A percentile compares a stretch with the other conserved stretches of the same genome.
Evolutionary conservation across 257 asterid species (phyloP).

Genomic region (Plantago elongata): DNA sequence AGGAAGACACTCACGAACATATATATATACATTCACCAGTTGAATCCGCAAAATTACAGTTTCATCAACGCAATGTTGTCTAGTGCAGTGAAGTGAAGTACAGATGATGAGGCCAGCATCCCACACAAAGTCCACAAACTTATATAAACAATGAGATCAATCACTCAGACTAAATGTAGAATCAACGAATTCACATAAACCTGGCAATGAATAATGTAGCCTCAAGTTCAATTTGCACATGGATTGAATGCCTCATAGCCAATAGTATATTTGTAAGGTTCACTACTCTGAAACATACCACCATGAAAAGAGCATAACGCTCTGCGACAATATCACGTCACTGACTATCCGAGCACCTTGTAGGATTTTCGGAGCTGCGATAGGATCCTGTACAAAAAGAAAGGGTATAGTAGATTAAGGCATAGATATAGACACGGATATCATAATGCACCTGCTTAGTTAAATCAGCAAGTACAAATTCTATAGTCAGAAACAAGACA

Average conservation of each 20-base stretch:
- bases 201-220: conserved; percentile 12
- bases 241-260: conserved; percentile 3
- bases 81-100: conserved; percentile 9
- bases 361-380: no score
- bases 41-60: not conserved
- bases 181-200: conserved; percentile 16
- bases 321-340: conserved; percentile 6
- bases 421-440: not conserved
- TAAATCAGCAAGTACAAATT: no score
- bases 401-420: not conserved
- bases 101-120: conserved; percentile 1
- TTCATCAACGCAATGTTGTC: not conserved
- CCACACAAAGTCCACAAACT: conserved; percentile 16
- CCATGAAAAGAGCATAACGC: conserved; percentile 3
- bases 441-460: no score
- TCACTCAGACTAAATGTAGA: conserved; percentile 15
- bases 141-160: conserved; percentile 17
- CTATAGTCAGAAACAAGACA: no score
- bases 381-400: conserved; percentile 27
- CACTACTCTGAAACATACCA: conserved; percentile 14
- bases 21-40: no score
- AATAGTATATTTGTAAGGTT: not conserved
- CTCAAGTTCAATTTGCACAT: conserved; percentile 11
- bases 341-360: no score
- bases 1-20: not conserved